Evolutionary conservation across 2,329 filamentous ascomycete genomes (phyloP).

Genomic region (Calonectria multiphialidica): DNA sequence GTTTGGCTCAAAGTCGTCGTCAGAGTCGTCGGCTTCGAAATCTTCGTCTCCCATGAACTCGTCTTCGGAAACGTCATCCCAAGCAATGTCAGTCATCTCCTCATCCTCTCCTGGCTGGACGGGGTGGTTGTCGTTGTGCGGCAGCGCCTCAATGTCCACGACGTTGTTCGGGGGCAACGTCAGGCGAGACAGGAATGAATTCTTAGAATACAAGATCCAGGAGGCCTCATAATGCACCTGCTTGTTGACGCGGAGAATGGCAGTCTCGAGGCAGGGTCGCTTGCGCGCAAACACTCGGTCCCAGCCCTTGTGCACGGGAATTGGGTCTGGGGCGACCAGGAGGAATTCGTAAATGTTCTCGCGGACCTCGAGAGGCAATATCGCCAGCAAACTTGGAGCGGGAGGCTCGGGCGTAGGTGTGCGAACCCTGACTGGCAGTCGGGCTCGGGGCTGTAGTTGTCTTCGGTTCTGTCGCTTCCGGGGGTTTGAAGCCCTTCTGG

Average conservation of each 20-base stretch:
- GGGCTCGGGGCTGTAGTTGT: neutral
- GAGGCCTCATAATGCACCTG: neutral
- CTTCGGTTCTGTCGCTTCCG: neutral
- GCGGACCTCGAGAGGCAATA: neutral
- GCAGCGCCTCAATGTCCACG: neutral
- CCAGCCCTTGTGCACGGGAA: neutral
- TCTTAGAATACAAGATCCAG: neutral
- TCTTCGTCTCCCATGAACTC: neutral
- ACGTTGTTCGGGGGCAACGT: neutral
- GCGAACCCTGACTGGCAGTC: neutral
- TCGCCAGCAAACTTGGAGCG: neutral
- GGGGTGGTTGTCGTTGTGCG: neutral
- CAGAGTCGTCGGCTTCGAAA: neutral
- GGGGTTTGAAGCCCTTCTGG: neutral
- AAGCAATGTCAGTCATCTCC: neutral
- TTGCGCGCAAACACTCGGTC: neutral
- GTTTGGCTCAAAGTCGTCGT: neutral
- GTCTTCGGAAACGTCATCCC: neutral
- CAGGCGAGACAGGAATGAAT: neutral
- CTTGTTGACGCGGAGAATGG: neutral
- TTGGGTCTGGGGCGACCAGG: neutral
- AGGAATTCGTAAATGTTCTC: neutral
- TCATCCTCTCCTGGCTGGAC: neutral
- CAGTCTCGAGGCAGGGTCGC: neutral
- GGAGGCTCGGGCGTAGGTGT: neutral